Evolutionary conservation across 257 asterid species (phyloP).

Genomic region (Solanum raphanifolium): DNA sequence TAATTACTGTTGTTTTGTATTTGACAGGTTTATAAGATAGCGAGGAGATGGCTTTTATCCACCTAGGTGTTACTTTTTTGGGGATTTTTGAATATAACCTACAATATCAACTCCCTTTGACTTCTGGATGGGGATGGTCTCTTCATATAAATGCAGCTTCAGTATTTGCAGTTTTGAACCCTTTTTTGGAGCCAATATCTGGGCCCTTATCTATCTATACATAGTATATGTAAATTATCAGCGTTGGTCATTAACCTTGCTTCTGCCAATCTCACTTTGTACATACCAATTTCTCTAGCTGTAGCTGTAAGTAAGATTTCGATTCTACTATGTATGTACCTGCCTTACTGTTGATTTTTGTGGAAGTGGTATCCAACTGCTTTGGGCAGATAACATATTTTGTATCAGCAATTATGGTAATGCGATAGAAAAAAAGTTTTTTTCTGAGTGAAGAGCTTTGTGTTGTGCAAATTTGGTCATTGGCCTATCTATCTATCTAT

Average conservation of each 20-base stretch:
- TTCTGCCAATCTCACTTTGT: constrained; percentile 15
- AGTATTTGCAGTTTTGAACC: constrained; percentile 42
- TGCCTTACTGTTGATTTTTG: background rate
- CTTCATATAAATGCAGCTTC: constrained; percentile 19
- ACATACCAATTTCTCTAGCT: constrained; percentile 12
- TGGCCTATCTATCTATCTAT: background rate
- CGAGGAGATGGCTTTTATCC: constrained; percentile 1
- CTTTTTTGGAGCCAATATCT: constrained; percentile 22
- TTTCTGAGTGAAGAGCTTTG: background rate
- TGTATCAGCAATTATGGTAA: background rate
- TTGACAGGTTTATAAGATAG: background rate
- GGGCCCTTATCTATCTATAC: constrained; percentile 19
- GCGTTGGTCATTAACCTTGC: constrained; percentile 13
- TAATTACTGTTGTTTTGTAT: background rate
- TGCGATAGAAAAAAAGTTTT: background rate
- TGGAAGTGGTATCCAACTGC: background rate
- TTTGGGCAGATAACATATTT: background rate
- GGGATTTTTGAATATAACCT: constrained; percentile 22
- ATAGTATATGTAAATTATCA: constrained; percentile 18
- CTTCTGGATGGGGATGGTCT: constrained; percentile 19
- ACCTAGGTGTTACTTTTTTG: constrained; percentile 10
- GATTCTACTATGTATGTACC: background rate
- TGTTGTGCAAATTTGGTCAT: background rate
- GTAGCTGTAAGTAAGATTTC: constrained; percentile 4
- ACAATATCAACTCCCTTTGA: constrained; percentile 19